Evolutionary conservation across 1,139 yeast species (phyloP), one percentile per base, ranked within the genome.

Genomic region (Geotrichum fermentans): DNA sequence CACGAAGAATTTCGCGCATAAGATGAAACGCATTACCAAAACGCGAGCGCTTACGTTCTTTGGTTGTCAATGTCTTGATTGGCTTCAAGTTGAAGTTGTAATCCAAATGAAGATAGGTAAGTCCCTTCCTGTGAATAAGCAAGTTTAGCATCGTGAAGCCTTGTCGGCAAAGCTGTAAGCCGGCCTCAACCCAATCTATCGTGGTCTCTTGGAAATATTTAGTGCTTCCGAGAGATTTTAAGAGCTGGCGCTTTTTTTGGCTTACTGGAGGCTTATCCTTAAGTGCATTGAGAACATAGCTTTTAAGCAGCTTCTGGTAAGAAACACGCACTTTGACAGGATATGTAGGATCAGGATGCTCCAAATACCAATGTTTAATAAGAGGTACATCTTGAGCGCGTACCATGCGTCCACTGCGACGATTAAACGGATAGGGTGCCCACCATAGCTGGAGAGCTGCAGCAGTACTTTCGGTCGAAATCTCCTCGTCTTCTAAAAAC

Each of bases 101-200:
- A 65, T 94, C 99, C 55, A 94, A 72, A 70, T 94, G 99, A 53
- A 94, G 71, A 62, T 89, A 94, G 0, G 97, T 89, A 33, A 94
- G 71, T 0, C 98, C 98, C 60, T 87, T 83, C 61, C 90, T 78
- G 65, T 94, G 98, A 42, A 94, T 88, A 56, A 94, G 71, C 34
- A 94, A 70, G 62, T 90, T 92, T 40, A 94, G 74, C 96, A 92
- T 90, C 58, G 89, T 90, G 65, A 83, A 87, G 0, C 98, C 98
- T 65, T 94, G 99, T 33, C 82, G 77, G 61, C 96, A 86, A 1
- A 94, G 80, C 66, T 92, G 98, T 49, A 92, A 69, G 24, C 97
- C 98, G 1, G 97, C 98, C 64, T 94, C 99, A 1, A 92, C 94
- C 99, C 99, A 94, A 65, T 92, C 98, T 45, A 92, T 82, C 0